Evolutionary conservation across 1,284 basidiomycete genomes (phyloP).

Genomic region (Fomitopsis palustris): DNA sequence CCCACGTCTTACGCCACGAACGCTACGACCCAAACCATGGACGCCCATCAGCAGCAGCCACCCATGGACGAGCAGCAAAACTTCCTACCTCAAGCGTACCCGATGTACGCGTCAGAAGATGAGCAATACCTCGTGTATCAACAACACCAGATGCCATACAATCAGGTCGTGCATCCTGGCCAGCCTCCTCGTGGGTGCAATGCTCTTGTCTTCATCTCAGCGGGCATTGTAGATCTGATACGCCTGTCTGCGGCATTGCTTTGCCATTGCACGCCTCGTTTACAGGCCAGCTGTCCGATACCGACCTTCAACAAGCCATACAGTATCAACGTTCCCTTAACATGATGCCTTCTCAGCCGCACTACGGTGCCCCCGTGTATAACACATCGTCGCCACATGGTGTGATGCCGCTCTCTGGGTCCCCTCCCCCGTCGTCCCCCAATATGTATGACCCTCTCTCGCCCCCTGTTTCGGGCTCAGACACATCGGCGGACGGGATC

Average conservation of each 20-base stretch:
- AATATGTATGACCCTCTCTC: constrained; percentile 77
- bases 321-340: constrained; percentile 27
- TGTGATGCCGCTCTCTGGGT: constrained; percentile 45
- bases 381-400: constrained; percentile 48
- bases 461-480: constrained; percentile 80
- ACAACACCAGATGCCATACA: constrained; percentile 34
- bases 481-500: constrained; percentile 75
- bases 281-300: constrained; percentile 51
- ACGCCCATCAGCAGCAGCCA: constrained; percentile 40
- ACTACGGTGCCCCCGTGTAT: constrained; percentile 40
- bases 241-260: constrained; percentile 34
- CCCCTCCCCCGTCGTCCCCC: constrained; percentile 71
- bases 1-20: constrained; percentile 20
- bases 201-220: constrained; percentile 35
- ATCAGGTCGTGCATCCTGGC: constrained; percentile 41
- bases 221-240: constrained; percentile 30
- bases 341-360: constrained; percentile 27
- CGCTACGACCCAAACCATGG: constrained; percentile 37
- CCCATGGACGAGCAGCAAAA: constrained; percentile 37
- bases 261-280: constrained; percentile 18
- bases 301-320: constrained; percentile 39
- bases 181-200: constrained; percentile 52
- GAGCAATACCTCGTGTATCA: constrained; percentile 40
- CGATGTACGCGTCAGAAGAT: constrained; percentile 38
- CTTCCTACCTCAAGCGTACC: constrained; percentile 31